Conservation (phyloP, 2,329 filamentous ascomycete species). For the Trichoderma asperellum region DNA sequence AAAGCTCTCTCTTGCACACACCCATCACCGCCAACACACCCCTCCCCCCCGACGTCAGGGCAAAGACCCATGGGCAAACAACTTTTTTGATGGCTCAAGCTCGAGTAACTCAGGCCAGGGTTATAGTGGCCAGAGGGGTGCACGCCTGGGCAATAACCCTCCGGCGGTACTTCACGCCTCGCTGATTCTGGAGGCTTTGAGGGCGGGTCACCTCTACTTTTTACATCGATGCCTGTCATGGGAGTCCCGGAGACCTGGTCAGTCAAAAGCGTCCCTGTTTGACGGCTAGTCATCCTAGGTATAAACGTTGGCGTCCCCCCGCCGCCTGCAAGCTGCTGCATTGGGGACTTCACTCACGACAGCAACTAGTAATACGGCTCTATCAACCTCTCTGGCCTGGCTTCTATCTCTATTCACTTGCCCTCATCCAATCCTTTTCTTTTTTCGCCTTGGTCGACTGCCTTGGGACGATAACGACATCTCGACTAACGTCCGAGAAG, state of each 20-base stretch:
- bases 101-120: not conserved
- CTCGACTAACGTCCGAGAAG: not conserved
- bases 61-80: conserved; percentile 21
- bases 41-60: conserved; percentile 7
- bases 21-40: not conserved
- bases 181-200: conserved; percentile 15
- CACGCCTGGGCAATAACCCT: conserved; percentile 1
- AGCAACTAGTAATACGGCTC: conserved; percentile 1
- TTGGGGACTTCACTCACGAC: conserved; percentile 24
- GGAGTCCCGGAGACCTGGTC: conserved; percentile 28
- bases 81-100: not conserved
- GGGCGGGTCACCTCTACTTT: conserved; percentile 22
- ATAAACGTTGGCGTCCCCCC: conserved; percentile 28
- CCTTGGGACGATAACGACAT: not conserved
- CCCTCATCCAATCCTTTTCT: not conserved
- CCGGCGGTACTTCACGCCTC: conserved; percentile 24
- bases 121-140: conserved; percentile 1
- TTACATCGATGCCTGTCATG: conserved; percentile 29
- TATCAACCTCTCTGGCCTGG: conserved; percentile 2
- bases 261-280: conserved; percentile 19
- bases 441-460: not conserved
- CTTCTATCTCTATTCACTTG: not conserved
- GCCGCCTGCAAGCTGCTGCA: conserved; percentile 26
- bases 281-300: conserved; percentile 23
- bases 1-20: not conserved